phyloP scores from a whole-genome alignment of 2,329 filamentous ascomycete genomes.

The Fusarium coffeatum region DNA sequence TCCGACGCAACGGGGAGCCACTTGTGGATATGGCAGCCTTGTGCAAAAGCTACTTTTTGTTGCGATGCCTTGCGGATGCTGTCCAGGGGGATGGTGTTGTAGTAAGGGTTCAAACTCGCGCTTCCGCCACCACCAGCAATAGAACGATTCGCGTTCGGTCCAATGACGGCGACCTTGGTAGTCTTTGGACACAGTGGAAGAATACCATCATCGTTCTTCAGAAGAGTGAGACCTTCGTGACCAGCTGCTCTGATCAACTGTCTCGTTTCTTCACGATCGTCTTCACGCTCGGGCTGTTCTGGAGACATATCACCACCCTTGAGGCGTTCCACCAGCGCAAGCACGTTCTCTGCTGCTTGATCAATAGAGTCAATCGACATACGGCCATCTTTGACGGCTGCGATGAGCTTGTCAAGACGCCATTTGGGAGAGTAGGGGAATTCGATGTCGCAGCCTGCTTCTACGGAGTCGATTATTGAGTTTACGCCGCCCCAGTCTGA shows the following conservation, averaged over 20 bases:
- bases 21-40: slow-evolving; percentile 46
- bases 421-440: slow-evolving; percentile 68
- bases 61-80: slow-evolving; percentile 67
- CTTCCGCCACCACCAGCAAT: slow-evolving; percentile 77
- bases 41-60: slow-evolving; percentile 67
- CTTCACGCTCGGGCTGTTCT: slow-evolving; percentile 68
- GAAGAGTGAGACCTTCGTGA: slow-evolving; percentile 69
- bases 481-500: slow-evolving; percentile 71
- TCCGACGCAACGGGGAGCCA: slow-evolving; percentile 46
- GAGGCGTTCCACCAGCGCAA: slow-evolving; percentile 70
- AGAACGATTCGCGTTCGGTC: slow-evolving; percentile 73
- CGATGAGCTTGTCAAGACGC: slow-evolving; percentile 67
- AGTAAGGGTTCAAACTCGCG: slow-evolving; percentile 76
- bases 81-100: slow-evolving; percentile 70
- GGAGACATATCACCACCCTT: slow-evolving; percentile 68
- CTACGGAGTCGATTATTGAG: slow-evolving; percentile 65
- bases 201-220: slow-evolving; percentile 71
- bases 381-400: slow-evolving; percentile 61
- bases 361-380: slow-evolving; percentile 64
- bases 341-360: slow-evolving; percentile 68
- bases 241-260: slow-evolving; percentile 70
- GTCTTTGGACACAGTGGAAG: slow-evolving; percentile 67
- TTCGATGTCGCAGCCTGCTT: slow-evolving; percentile 68
- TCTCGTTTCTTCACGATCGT: slow-evolving; percentile 68
- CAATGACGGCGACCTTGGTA: slow-evolving; percentile 72